Conservation (phyloP, 345 rosid species). For the Rhodamnia argentea region DNA sequence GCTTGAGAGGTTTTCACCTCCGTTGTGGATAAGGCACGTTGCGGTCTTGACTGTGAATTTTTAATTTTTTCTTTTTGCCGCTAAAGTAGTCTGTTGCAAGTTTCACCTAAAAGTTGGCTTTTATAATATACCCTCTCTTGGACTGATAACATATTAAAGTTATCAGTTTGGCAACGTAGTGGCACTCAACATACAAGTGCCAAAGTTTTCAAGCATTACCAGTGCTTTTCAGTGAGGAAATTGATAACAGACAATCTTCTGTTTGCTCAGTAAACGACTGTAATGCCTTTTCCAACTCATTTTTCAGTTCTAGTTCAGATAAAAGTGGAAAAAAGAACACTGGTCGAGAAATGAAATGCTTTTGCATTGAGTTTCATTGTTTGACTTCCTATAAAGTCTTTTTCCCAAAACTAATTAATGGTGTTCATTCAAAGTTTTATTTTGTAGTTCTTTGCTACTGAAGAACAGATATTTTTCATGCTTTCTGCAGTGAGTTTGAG, state of each 20-base stretch:
- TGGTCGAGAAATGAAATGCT: neutral
- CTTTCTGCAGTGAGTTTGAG: slow-evolving; percentile 68
- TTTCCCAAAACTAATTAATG: neutral
- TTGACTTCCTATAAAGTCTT: neutral
- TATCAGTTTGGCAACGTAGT: neutral
- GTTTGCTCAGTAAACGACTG: neutral
- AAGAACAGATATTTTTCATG: neutral
- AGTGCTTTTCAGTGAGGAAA: neutral
- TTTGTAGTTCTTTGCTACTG: neutral
- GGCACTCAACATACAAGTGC: neutral
- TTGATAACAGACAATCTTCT: neutral
- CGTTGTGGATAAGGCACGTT: neutral
- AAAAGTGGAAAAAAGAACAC: neutral
- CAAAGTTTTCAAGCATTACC: neutral
- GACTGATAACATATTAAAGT: neutral
- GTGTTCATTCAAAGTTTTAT: neutral
- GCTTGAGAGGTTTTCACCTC: neutral
- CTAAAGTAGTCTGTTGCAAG: neutral
- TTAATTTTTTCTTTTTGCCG: neutral
- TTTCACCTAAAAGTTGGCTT: neutral
- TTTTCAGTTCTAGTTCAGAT: neutral
- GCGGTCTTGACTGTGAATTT: neutral
- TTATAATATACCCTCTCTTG: neutral
- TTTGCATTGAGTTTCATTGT: neutral
- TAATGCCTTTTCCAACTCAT: neutral